Base-by-base conservation (phyloP, 75 land plant species). In the Pinus albicaulis region DNA sequence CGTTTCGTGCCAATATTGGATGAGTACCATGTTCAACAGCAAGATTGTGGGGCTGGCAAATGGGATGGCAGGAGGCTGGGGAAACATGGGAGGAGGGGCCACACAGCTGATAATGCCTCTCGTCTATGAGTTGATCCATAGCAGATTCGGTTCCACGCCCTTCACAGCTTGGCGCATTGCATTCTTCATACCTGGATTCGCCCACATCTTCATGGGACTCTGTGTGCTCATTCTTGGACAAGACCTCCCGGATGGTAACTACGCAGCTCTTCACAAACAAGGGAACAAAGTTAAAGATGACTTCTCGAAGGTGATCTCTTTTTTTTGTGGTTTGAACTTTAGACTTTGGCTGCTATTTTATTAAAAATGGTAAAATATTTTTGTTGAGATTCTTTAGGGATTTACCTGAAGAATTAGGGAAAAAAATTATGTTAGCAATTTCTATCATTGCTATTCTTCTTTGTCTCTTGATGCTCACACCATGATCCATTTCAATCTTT, bases 1-100 rank as follows among this genome's bases (percentile, higher is more conserved):
- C 76, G 96, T 95, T 36, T 95, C 98, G 7, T 91, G 93, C 84
- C 92, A 93, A 80, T 95, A 78, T 80, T 93, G 96, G 98, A 95
- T 91, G 96, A 95, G 96, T 79, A 80, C 90, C 22, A 93, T 91
- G 96, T 95, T 95, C 82, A 87, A 82, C 63, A 58, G 85, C 71
- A 77, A 86, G 89, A 95, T 91, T 44, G 89, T 93, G 69, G 96
- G 96, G 14, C 75, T 84, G 4, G 96, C 85, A 31, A 95, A 95
- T 56, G 96, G 90, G 3, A 79, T 84, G 16, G 89, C 98, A 0
- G 98, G 86, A 3, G 96, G 96, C 0, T 95, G 96, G 98, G 98
- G 98, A 3, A 89, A 95, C 72, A 80, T 95, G 84, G 98, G 98
- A 12, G 98, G 98, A 4, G 98, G 98, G 28, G 93, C 89, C 0